These are phyloP conservation scores for Colletotrichum chrysophilum DNA, from an alignment of 2,329 filamentous ascomycete species.

Conservation along the genomic window DNA sequence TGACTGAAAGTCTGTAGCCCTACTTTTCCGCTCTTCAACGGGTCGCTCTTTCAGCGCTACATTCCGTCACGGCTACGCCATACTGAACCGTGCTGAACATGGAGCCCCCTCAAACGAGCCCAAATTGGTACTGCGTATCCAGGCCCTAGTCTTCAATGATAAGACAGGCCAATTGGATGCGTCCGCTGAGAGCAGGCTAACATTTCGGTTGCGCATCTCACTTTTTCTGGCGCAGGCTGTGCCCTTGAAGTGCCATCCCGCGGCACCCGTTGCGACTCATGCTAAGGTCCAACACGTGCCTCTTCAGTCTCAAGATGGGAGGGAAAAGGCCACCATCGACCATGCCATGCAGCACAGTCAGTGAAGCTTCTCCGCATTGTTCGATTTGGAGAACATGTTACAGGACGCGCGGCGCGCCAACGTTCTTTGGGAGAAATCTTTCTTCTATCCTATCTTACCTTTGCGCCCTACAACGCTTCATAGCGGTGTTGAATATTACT, in stretches of 20 bases:
- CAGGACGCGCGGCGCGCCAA: not conserved
- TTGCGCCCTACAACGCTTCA: not conserved
- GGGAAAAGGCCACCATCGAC: not conserved
- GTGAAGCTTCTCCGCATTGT: not conserved
- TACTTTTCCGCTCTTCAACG: not conserved
- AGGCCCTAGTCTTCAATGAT: not conserved
- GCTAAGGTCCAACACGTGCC: not conserved
- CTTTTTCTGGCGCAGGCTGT: not conserved
- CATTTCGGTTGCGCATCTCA: not conserved
- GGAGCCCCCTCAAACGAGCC: not conserved
- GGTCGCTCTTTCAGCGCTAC: not conserved
- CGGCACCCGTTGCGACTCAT: not conserved
- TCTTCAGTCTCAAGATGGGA: not conserved
- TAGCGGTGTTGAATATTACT: not conserved
- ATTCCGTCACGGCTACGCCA: conserved; percentile 6
- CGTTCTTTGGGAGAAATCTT: not conserved
- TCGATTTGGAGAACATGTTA: not conserved
- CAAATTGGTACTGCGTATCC: not conserved
- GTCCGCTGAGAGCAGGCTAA: not conserved
- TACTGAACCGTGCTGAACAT: not conserved
- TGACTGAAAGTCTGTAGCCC: not conserved
- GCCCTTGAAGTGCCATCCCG: not conserved
- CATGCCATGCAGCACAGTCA: not conserved
- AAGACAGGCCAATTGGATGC: not conserved
- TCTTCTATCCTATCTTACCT: not conserved